A percentile compares a stretch with the other conserved stretches of the same genome.
phyloP scores from a whole-genome alignment of 306 rosid genomes.

The Betula pendula region DNA sequence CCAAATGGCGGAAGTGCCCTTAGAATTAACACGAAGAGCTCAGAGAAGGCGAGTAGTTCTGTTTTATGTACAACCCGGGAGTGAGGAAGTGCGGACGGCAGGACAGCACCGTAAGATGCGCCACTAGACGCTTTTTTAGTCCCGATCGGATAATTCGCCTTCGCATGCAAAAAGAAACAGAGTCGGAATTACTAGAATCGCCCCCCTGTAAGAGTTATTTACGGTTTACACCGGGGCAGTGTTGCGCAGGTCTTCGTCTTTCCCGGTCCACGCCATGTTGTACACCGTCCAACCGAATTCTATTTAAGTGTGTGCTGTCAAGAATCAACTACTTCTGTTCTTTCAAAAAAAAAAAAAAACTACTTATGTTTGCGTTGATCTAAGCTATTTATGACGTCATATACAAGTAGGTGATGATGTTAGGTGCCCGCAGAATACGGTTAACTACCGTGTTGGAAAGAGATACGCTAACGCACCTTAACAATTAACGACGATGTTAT shows the following conservation, averaged over 20 bases:
- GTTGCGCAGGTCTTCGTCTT: neutral
- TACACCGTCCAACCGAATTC: constrained; percentile 11
- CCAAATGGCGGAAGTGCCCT: neutral
- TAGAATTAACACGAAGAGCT: neutral
- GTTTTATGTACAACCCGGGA: neutral
- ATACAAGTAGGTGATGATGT: constrained; percentile 21
- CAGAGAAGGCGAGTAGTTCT: neutral
- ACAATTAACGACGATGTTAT: too few species aligned
- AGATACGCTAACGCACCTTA: constrained; percentile 17
- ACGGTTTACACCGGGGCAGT: neutral
- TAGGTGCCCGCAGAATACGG: constrained; percentile 13
- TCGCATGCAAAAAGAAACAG: constrained; percentile 34
- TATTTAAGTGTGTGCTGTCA: neutral
- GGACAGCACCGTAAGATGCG: constrained; percentile 19
- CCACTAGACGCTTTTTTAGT: constrained; percentile 12
- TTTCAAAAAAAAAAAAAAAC: neutral
- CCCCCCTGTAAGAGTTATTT: neutral
- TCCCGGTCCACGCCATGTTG: constrained; percentile 18
- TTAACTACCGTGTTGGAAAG: constrained; percentile 34
- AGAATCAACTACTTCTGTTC: neutral
- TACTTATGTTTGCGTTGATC: constrained; percentile 15
- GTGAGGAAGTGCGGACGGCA: constrained; percentile 4
- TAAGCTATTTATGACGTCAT: constrained; percentile 21
- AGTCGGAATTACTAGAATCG: neutral
- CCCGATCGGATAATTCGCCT: constrained; percentile 8